Evolutionary conservation across 805 yeast species (phyloP), one percentile per base, ranked within the genome.

Genomic region (Monosporozyma unispora): DNA sequence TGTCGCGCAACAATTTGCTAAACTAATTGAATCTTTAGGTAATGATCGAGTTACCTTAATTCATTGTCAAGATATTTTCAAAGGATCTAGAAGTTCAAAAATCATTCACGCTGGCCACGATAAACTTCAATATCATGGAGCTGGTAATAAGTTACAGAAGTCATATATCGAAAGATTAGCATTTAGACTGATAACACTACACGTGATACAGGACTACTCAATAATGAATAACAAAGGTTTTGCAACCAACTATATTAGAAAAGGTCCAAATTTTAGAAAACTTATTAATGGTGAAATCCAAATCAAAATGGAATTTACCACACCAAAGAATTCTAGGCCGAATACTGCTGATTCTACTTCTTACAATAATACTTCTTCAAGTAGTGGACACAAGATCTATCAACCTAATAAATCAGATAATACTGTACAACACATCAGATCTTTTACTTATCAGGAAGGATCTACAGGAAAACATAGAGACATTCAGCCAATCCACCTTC

Each of bases 81-180:
- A 84, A 57, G 96, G 98, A 0, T 77, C 89, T 0, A 78, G 75
- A 55, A 70, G 71, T 50, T 74, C 76, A n/a, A 83, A 81, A 59
- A 78, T 88, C 50, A 70, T 77, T 8, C 74, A 71, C 27, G 70
- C 78, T 43, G 87, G 89, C 0, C 87, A 84, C 59, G 80, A 83
- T 56, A 59, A 58, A 21, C 72, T 74, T 39, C 75, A 75, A 19
- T 76, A 68, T 35, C 88, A 85, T 62, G 96, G 96, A 1, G 68
- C 68, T 22, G 96, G 96, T 2, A 78, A 74, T 55, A 72, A 69
- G 9, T 60, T 83, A 57, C 77, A 78, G 14, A 80, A 81, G 53
- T 78, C 81, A 1, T 88, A 83, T 33, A 74, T 87, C 25, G 96
- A 90, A 64, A 72, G 98, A 54, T 77, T 93, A 7, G 84, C 89